Evolutionary conservation across 768 basidiomycete genomes (phyloP), one percentile per base, ranked within the genome.

Genomic region (Fomitopsis serialis): DNA sequence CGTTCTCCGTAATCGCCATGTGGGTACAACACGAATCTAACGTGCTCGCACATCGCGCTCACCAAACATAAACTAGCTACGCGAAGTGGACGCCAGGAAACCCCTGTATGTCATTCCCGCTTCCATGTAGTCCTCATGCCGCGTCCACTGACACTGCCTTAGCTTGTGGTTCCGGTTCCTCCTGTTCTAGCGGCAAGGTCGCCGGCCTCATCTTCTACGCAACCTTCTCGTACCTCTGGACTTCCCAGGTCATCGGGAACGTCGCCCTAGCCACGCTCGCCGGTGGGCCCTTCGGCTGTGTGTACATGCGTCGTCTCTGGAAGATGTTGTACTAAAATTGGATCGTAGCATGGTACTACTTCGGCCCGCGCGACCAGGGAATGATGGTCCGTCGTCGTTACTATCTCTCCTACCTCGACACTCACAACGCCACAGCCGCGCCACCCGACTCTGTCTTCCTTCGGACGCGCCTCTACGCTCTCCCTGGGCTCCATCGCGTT

Each of bases 401-500:
- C n/a, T 32, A 32, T 8, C 34, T 27, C 2, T 10, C 35, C 21
- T 10, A 2, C 15, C 5, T 3, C 1, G 17, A 6, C 6, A 11
- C 29, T 32, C 29, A 11, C 29, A 11, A 6, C 11, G 29, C 29
- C 25, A 19, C 27, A 87, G 80, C 89, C 88, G 34, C 81, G 78
- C 55, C 78, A 87, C 63, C 85, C 88, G 1, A 89, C 87, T 8
- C 62, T 83, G 2, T 76, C 83, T 42, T 76, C 88, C 0, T 87
- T 93, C 59, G 77, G 78, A 21, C 80, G 90, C 25, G 87, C 88
- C 22, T 87, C 85, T 3, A 90, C 88, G 0, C 68, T 85, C 24
- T 92, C 89, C 0, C 76, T 94, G 29, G 92, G 89, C 8, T 90
- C 87, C 1, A 89, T 92, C 57, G 88, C 89, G 0, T 92, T 94